These are phyloP conservation scores for Zea luxurians DNA, from an alignment of 176 grass and related monocot species.

Conservation along the genomic window DNA sequence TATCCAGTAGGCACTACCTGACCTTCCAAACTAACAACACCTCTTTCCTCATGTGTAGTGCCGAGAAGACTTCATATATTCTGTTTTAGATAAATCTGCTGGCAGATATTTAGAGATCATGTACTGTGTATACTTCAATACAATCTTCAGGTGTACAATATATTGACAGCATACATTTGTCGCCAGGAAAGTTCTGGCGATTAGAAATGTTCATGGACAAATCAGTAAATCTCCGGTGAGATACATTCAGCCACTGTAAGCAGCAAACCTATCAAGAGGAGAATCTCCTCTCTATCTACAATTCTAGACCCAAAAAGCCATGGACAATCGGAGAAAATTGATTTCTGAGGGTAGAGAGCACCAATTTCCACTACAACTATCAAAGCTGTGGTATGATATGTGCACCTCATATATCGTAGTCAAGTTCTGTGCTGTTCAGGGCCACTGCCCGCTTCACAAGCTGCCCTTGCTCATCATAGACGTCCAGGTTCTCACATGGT, in stretches of 20 bases:
- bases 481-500: slow-evolving; percentile 79
- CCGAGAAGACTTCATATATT: too few relatives aligned
- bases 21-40: too few relatives aligned
- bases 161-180: neutral
- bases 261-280: slow-evolving; percentile 31
- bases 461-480: slow-evolving; percentile 53
- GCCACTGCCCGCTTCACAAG: slow-evolving; percentile 49
- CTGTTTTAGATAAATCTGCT: too few relatives aligned
- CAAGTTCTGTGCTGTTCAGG: slow-evolving; percentile 63
- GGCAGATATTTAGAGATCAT: too few relatives aligned
- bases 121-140: too few relatives aligned
- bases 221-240: slow-evolving; percentile 34
- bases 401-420: slow-evolving; percentile 74
- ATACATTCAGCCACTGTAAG: slow-evolving; percentile 22
- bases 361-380: slow-evolving; percentile 11
- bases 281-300: slow-evolving; percentile 48
- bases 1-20: too few relatives aligned
- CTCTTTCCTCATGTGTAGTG: too few relatives aligned
- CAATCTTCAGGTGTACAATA: neutral
- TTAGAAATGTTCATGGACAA: slow-evolving; percentile 2
- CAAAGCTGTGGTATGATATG: slow-evolving; percentile 5
- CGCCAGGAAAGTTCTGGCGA: neutral
- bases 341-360: neutral
- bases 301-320: neutral
- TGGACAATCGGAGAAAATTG: neutral